Evolutionary conservation across 768 basidiomycete genomes (phyloP).

Genomic region (Pleurotus cornucopiae): DNA sequence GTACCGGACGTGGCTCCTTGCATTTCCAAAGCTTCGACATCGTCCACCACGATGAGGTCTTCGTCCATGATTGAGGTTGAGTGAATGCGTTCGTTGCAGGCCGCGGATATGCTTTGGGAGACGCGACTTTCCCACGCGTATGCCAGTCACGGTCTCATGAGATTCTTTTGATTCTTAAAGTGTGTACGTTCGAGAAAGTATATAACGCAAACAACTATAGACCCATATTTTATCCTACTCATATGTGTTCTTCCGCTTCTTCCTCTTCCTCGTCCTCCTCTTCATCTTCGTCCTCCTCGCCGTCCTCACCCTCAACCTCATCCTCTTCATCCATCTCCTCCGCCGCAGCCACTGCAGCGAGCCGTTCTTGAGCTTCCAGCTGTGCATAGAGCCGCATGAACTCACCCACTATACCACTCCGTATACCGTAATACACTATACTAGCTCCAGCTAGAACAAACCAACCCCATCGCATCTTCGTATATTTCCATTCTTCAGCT

Average conservation of each 20-base stretch:
- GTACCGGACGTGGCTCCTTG: slow-evolving; percentile 32
- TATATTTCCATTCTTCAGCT: slow-evolving; percentile 43
- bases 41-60: slow-evolving; percentile 61
- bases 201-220: too few relatives aligned
- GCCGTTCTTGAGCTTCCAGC: neutral
- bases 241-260: neutral
- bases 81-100: neutral
- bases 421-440: slow-evolving; percentile 32
- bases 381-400: neutral
- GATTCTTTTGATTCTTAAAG: too few relatives aligned
- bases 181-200: too few relatives aligned
- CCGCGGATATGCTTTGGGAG: too few relatives aligned
- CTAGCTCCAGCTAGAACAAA: slow-evolving; percentile 40
- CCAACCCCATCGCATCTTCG: slow-evolving; percentile 51
- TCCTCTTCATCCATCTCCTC: slow-evolving; percentile 1
- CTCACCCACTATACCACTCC: too few relatives aligned
- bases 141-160: too few relatives aligned
- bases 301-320: neutral
- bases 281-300: neutral
- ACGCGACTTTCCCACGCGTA: too few relatives aligned
- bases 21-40: slow-evolving; percentile 37
- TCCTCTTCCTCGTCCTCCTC: neutral
- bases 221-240: neutral
- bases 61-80: slow-evolving; percentile 41
- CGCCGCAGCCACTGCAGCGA: neutral